Conservation (phyloP, 2,329 filamentous ascomycete genomes). For the Exutisphaerella laricina region DNA sequence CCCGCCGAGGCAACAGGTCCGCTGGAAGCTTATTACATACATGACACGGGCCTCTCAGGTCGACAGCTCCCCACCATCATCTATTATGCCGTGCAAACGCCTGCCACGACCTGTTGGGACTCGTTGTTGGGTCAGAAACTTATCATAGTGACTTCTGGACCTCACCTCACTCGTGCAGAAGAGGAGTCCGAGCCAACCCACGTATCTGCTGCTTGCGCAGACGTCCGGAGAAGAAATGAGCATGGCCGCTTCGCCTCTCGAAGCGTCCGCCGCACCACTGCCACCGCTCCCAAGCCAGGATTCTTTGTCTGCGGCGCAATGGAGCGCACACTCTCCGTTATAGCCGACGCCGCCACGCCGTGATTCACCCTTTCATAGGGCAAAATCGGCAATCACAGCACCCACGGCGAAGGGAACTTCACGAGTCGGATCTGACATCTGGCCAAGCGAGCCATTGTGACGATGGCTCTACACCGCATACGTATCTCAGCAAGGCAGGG, state of each 20-base stretch:
- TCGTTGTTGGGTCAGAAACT: too few species aligned
- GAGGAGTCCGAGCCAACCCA: not conserved
- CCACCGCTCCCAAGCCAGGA: constrained; percentile 44
- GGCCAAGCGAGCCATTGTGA: constrained; percentile 39
- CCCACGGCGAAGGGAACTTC: constrained; percentile 25
- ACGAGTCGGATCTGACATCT: constrained; percentile 46
- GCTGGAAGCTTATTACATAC: too few species aligned
- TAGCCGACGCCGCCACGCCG: constrained; percentile 56
- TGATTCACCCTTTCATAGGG: constrained; percentile 19
- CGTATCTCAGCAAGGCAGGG: constrained; percentile 30
- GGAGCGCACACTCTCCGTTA: constrained; percentile 53
- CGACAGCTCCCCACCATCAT: too few species aligned
- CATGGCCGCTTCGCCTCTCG: constrained; percentile 16
- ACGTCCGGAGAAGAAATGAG: constrained; percentile 10
- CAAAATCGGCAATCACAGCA: constrained; percentile 26
- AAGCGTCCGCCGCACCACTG: constrained; percentile 17
- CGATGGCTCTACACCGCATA: constrained; percentile 22
- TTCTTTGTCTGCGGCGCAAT: constrained; percentile 52
- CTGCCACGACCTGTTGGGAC: too few species aligned
- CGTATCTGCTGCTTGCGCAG: not conserved
- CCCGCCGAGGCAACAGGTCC: too few species aligned
- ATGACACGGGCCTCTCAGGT: too few species aligned
- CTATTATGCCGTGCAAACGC: too few species aligned
- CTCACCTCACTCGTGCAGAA: constrained; percentile 3
- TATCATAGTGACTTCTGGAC: not conserved